Evolutionary conservation across 2,329 filamentous ascomycete species (phyloP), one percentile per base, ranked within the genome.

Genomic region (Nothomitra cinnamomea): DNA sequence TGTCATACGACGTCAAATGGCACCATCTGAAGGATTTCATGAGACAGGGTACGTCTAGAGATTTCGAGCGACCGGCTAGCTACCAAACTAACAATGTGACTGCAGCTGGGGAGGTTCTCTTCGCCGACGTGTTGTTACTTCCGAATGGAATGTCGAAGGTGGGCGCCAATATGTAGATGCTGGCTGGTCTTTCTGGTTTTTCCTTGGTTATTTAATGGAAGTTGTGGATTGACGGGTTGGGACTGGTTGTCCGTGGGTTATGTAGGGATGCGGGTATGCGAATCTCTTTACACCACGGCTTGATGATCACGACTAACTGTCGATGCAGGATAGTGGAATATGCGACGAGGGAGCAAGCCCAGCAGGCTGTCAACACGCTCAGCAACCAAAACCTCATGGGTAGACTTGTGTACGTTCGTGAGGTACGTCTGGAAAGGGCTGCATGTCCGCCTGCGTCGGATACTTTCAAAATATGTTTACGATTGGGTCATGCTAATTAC

Each of bases 111-210:
- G 90, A 96, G 72, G 92, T 98, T 70, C 82, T 96, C 75, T 98
- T 95, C 76, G 92, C 92, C 76, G 92, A 98, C 79, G 92, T 98
- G 68, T 83, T 98, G 73, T 79, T 95, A 72, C 88, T 98, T 83
- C 92, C 92, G 67, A 98, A 98, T 80, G 92, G 92, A 89, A 98
- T 98, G 92, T 96, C 90, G 87, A 98, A 98, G 90, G 90, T 96
- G 89, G 87, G 87, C 88, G 82, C 83, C 78, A 85, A 85, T 77
- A 81, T 75, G 78, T 89, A 84, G 85, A 80, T 82, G 79, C 40
- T 82, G 84, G 83, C 80, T 86, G 86, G 85, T 79, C 80, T 80
- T 72, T 82, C 68, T 72, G 73, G 73, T 74, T 74, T 80, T 77
- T 77, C 69, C 71, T 73, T 73, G 67, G 67, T 68, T 63, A 62